Conservation (phyloP, 2,329 filamentous ascomycete genomes). For the Penicillium sp. region DNA sequence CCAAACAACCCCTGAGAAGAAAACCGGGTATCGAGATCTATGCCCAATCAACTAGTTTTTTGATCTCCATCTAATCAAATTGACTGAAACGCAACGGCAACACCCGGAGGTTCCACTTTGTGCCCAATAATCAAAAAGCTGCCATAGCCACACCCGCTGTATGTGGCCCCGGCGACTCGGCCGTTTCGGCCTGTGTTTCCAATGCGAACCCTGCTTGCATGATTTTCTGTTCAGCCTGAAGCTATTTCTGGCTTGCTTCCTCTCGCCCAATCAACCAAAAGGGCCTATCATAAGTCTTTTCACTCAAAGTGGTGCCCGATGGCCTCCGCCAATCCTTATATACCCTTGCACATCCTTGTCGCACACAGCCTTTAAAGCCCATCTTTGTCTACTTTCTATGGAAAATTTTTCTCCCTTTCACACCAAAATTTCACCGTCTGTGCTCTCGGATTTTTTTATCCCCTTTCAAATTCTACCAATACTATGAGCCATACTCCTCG, state of each 20-base stretch:
- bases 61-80: constrained; percentile 4
- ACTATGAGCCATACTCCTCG: constrained; percentile 23
- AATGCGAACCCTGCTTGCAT: constrained; percentile 11
- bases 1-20: constrained; percentile 1
- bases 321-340: constrained; percentile 22
- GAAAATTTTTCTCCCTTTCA: constrained; percentile 12
- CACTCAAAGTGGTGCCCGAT: constrained; percentile 25
- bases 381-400: constrained; percentile 19
- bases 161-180: constrained; percentile 2
- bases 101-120: constrained; percentile 8
- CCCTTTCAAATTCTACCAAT: constrained; percentile 12
- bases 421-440: constrained; percentile 5
- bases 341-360: constrained; percentile 14
- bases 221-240: constrained; percentile 19
- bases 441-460: constrained; percentile 1
- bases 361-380: constrained; percentile 13
- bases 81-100: constrained; percentile 11
- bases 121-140: constrained; percentile 11
- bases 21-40: not conserved
- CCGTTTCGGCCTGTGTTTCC: constrained; percentile 10
- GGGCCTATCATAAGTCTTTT: constrained; percentile 23
- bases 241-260: constrained; percentile 21
- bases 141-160: constrained; percentile 4
- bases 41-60: constrained; percentile 8
- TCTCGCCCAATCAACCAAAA: constrained; percentile 22